Evolutionary conservation across 352 stramenopile species (phyloP).

Genomic region (Plasmopara halstedii): DNA sequence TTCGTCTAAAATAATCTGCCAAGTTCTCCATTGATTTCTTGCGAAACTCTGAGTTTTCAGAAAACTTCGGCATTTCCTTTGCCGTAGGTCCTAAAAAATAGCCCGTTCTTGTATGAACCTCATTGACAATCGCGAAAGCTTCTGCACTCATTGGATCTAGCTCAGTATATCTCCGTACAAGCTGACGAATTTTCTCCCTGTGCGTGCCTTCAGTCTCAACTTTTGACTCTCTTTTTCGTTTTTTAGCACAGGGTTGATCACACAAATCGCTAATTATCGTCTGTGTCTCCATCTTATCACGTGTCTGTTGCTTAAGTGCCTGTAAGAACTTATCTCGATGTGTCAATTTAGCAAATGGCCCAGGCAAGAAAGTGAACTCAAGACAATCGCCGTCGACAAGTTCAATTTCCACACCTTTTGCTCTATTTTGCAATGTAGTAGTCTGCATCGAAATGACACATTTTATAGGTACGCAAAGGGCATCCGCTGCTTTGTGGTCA

Average conservation of each 20-base stretch:
- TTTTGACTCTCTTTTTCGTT: not conserved
- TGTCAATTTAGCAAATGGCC: conserved; percentile 9
- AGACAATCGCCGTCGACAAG: conserved; percentile 28
- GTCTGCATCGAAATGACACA: conserved; percentile 23
- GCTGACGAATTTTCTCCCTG: conserved; percentile 15
- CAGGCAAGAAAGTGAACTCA: conserved; percentile 58
- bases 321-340: conserved; percentile 44
- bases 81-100: conserved; percentile 41
- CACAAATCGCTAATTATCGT: not conserved
- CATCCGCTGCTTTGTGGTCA: conserved; percentile 14
- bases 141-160: conserved; percentile 33
- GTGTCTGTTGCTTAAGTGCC: conserved; percentile 13
- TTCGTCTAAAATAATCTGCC: conserved; percentile 29
- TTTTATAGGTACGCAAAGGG: conserved; percentile 26
- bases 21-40: conserved; percentile 36
- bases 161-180: conserved; percentile 39
- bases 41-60: conserved; percentile 30
- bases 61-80: conserved; percentile 28
- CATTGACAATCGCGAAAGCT: conserved; percentile 31
- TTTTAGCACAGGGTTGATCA: not conserved
- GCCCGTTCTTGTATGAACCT: conserved; percentile 32
- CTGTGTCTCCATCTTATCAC: not conserved
- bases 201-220: not conserved
- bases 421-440: conserved; percentile 36
- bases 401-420: conserved; percentile 30